phyloP scores from a whole-genome alignment of 1,284 basidiomycete genomes.

The Marasmius oreades region DNA sequence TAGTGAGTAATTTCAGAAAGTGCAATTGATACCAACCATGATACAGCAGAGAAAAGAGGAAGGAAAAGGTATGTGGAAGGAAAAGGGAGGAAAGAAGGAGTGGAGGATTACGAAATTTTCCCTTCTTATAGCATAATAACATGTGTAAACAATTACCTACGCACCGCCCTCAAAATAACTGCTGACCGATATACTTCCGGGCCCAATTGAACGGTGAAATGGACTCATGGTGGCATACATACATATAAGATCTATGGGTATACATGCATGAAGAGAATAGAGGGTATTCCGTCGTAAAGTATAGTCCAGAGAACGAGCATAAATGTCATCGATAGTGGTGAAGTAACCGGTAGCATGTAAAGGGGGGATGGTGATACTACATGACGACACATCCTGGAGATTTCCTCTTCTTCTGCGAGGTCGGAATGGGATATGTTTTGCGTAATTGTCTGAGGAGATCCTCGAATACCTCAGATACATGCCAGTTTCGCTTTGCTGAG shows the following conservation, averaged over 20 bases:
- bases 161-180: background rate
- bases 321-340: background rate
- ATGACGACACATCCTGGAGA: slow-evolving; percentile 48
- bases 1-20: background rate
- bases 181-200: too few relatives aligned
- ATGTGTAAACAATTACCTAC: background rate
- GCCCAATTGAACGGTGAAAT: too few relatives aligned
- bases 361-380: slow-evolving; percentile 62
- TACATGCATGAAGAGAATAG: background rate
- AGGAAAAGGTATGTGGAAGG: slow-evolving; percentile 16
- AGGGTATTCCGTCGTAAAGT: background rate
- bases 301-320: background rate
- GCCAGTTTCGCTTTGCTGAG: slow-evolving; percentile 78
- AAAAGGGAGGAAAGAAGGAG: background rate
- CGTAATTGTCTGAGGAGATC: slow-evolving; percentile 77
- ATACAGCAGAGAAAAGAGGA: slow-evolving; percentile 15
- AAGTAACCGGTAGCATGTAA: slow-evolving; percentile 19
- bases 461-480: slow-evolving; percentile 76
- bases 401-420: slow-evolving; percentile 32
- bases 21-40: slow-evolving; percentile 11
- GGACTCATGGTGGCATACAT: background rate
- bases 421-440: slow-evolving; percentile 48
- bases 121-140: background rate
- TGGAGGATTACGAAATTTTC: background rate
- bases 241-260: background rate